phyloP scores from a whole-genome alignment of 1,139 yeast genomes.

The Suhomyces guaymorum region DNA sequence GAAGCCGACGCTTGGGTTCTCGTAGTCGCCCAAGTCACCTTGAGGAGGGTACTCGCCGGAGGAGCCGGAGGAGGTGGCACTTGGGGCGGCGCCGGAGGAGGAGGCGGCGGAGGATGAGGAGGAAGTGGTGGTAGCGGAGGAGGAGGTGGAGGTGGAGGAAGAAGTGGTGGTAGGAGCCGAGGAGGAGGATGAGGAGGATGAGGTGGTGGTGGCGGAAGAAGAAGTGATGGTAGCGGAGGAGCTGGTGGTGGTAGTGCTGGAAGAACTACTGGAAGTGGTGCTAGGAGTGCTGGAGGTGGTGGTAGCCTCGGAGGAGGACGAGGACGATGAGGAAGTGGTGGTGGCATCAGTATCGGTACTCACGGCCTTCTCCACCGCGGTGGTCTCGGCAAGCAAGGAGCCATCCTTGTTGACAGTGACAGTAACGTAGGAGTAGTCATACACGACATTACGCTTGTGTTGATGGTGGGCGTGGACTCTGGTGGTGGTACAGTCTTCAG shows the following conservation, averaged over 20 bases:
- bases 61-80: conserved; percentile 19
- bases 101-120: conserved; percentile 21
- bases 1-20: conserved; percentile 58
- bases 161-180: conserved; percentile 13
- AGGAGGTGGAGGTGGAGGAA: conserved; percentile 19
- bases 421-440: conserved; percentile 79
- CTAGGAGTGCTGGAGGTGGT: conserved; percentile 8
- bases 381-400: conserved; percentile 13
- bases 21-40: conserved; percentile 60
- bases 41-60: conserved; percentile 14
- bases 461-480: conserved; percentile 60
- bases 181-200: conserved; percentile 8
- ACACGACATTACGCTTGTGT: conserved; percentile 76
- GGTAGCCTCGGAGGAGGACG: conserved; percentile 15
- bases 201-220: conserved; percentile 13
- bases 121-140: conserved; percentile 32
- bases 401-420: conserved; percentile 74
- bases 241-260: conserved; percentile 11
- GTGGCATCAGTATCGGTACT: conserved; percentile 12
- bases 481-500: conserved; percentile 42
- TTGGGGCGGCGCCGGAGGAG: conserved; percentile 14
- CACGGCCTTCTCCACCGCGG: conserved; percentile 6
- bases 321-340: conserved; percentile 8
- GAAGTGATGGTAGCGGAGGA: conserved; percentile 19
- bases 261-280: conserved; percentile 2